Percentiles rank a stretch among this genome's conserved stretches.
phyloP scores from a whole-genome alignment of 371 early-diverging fungal genomes.

The Mortierella sp. region DNA sequence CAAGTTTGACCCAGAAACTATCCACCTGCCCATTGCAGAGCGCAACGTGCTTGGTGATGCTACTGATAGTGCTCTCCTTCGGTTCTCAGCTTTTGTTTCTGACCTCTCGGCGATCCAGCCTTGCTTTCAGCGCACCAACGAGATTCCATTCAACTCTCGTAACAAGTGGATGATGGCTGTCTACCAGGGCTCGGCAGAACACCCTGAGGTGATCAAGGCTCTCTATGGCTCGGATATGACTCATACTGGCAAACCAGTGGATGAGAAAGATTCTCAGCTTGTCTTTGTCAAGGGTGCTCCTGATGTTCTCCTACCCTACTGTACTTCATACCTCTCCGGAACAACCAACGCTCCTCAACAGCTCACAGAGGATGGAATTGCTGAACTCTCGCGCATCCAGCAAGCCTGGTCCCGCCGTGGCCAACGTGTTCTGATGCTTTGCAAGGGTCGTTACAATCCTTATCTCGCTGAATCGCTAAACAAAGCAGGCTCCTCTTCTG shows the following conservation, averaged over 20 bases:
- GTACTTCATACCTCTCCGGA: slow-evolving; percentile 56
- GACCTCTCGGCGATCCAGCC: slow-evolving; percentile 18
- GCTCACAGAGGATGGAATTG: slow-evolving; percentile 56
- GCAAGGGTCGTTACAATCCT: slow-evolving; percentile 53
- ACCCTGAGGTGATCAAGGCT: slow-evolving; percentile 40
- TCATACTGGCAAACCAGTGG: slow-evolving; percentile 13
- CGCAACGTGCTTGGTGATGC: slow-evolving; percentile 76
- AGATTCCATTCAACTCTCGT: slow-evolving; percentile 77
- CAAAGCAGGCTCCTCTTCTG: slow-evolving; percentile 4
- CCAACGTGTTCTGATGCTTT: slow-evolving; percentile 73
- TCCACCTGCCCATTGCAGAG: slow-evolving; percentile 59
- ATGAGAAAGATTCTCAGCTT: slow-evolving; percentile 33
- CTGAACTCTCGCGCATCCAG: slow-evolving; percentile 57
- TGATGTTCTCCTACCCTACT: slow-evolving; percentile 70
- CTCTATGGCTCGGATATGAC: slow-evolving; percentile 43
- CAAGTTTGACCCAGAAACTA: slow-evolving; percentile 59
- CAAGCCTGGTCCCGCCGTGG: slow-evolving; percentile 69
- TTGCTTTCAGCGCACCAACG: slow-evolving; percentile 58
- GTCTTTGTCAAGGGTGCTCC: slow-evolving; percentile 83
- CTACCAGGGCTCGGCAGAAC: slow-evolving; percentile 32
- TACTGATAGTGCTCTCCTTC: slow-evolving; percentile 80
- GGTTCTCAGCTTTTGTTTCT: slow-evolving; percentile 59
- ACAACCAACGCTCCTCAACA: slow-evolving; percentile 56
- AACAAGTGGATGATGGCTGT: slow-evolving; percentile 78
- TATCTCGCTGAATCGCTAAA: slow-evolving; percentile 29